Evolutionary conservation across 331 rosid species (phyloP).

Genomic region (Spiraea crenata): DNA sequence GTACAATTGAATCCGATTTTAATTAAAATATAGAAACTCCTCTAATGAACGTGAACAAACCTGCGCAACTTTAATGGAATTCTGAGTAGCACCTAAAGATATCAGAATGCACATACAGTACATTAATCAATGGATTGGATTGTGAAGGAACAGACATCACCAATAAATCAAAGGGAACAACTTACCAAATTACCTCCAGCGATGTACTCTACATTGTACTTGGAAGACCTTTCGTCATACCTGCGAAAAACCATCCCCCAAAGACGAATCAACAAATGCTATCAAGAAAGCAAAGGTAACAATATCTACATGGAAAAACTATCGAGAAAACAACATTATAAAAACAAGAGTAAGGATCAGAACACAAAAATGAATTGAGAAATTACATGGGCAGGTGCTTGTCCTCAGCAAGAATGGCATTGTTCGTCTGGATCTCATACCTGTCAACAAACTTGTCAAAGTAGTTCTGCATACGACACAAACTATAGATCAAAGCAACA

Average conservation of each 20-base stretch:
- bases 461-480: background rate
- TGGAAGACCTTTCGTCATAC: too few relatives aligned
- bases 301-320: background rate
- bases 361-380: background rate
- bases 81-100: constrained; percentile 80
- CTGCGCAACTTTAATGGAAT: constrained; percentile 89
- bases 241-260: too few relatives aligned
- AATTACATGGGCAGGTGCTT: constrained; percentile 82
- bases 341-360: background rate
- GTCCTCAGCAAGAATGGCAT: constrained; percentile 88
- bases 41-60: constrained; percentile 30
- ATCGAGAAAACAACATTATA: background rate
- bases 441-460: constrained; percentile 35
- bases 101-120: background rate
- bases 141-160: too few relatives aligned
- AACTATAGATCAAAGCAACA: background rate
- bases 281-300: background rate
- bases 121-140: background rate
- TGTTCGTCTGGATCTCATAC: constrained; percentile 65
- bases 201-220: too few relatives aligned
- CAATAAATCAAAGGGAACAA: too few relatives aligned
- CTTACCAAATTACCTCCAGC: too few relatives aligned
- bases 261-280: background rate
- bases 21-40: background rate
- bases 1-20: background rate